phyloP scores from a whole-genome alignment of 1,284 basidiomycete species.

The Austropuccinia psidii region DNA sequence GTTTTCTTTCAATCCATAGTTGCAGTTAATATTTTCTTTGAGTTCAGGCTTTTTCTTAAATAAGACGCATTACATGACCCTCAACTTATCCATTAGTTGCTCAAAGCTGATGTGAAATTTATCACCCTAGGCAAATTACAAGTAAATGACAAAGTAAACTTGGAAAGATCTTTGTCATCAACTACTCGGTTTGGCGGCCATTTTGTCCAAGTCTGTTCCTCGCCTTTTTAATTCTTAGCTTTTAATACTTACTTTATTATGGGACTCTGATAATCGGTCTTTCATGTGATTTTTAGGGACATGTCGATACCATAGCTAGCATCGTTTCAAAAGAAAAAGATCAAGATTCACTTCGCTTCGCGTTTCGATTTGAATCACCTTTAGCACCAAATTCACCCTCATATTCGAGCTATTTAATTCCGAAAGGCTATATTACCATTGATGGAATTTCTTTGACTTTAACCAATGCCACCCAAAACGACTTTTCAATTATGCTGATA shows the following conservation, averaged over 20 bases:
- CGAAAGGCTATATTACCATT: constrained; percentile 93
- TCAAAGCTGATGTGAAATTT: neutral
- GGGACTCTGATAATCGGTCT: neutral
- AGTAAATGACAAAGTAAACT: constrained; percentile 75
- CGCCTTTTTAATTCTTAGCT: too few species aligned
- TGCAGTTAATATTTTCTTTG: too few species aligned
- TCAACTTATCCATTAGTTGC: neutral
- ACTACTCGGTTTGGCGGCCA: constrained; percentile 92
- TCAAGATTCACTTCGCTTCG: constrained; percentile 76
- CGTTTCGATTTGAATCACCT: constrained; percentile 55
- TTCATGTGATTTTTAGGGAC: constrained; percentile 57
- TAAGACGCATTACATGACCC: too few species aligned
- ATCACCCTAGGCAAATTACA: constrained; percentile 60
- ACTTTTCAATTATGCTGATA: constrained; percentile 90
- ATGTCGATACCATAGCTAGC: constrained; percentile 81
- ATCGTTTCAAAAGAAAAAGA: constrained; percentile 63
- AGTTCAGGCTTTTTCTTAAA: too few species aligned
- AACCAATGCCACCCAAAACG: constrained; percentile 57
- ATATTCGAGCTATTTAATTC: constrained; percentile 73
- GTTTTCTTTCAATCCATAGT: too few species aligned
- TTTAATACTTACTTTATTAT: neutral
- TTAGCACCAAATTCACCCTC: constrained; percentile 53
- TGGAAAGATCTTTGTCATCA: constrained; percentile 89
- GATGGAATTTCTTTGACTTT: constrained; percentile 92
- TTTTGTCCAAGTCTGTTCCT: constrained; percentile 93